These are phyloP conservation scores for Trypanosoma lewisi DNA, from an alignment of 208 protist species.

Conservation along the genomic window DNA sequence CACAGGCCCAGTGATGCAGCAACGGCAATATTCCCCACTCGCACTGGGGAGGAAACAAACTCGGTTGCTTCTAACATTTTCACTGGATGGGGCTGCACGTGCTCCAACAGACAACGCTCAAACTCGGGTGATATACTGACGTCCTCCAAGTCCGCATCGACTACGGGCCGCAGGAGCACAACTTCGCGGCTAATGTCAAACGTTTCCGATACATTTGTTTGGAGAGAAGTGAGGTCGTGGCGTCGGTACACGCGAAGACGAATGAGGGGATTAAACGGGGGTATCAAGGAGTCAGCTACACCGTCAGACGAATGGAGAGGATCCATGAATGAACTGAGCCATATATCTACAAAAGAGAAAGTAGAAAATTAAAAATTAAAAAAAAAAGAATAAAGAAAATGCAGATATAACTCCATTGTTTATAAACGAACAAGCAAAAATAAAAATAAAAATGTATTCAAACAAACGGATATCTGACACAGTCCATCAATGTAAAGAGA, in stretches of 20 bases:
- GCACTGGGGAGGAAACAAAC: constrained; percentile 36
- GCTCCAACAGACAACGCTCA: neutral
- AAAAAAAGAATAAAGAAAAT: neutral
- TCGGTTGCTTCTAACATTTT: constrained; percentile 28
- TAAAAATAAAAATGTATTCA: constrained; percentile 1
- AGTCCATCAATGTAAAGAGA: no score
- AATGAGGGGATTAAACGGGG: constrained; percentile 39
- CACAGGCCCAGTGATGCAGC: constrained; percentile 59
- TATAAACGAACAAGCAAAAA: no score
- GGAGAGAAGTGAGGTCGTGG: constrained; percentile 50
- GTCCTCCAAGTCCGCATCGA: constrained; percentile 24
- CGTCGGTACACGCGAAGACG: constrained; percentile 44
- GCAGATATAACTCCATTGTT: neutral
- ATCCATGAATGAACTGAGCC: constrained; percentile 10
- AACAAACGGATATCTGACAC: neutral
- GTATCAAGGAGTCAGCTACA: neutral
- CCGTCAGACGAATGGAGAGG: neutral
- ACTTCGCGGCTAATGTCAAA: constrained; percentile 16
- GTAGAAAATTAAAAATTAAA: constrained; percentile 13
- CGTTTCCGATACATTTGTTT: constrained; percentile 25
- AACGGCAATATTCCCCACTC: constrained; percentile 52
- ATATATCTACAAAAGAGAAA: neutral
- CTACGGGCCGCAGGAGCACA: constrained; percentile 32
- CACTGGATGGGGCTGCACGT: neutral
- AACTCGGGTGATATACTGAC: neutral